Percentiles rank a stretch among this genome's conserved stretches.
Evolutionary conservation across 768 basidiomycete species (phyloP).

Genomic region (Tulasnella sp.): DNA sequence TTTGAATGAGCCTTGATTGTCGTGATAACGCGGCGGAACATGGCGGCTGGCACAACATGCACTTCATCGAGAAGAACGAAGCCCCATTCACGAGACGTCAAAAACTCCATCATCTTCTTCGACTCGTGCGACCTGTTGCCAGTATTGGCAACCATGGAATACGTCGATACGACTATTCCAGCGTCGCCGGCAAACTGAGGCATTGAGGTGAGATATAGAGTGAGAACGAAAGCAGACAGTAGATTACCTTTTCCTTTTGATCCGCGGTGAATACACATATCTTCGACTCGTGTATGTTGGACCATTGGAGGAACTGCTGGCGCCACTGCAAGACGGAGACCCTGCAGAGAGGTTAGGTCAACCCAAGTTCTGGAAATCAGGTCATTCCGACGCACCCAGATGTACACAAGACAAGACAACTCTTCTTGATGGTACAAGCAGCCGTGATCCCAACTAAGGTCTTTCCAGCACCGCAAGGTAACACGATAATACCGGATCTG

Average conservation of each 20-base stretch:
- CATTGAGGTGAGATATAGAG: background rate
- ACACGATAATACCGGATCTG: slow-evolving; percentile 94
- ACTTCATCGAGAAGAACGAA: slow-evolving; percentile 97
- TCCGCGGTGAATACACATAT: slow-evolving; percentile 97
- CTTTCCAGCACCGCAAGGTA: slow-evolving; percentile 98
- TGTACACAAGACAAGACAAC: slow-evolving; percentile 93
- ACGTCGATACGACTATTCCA: slow-evolving; percentile 97
- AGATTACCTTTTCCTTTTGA: slow-evolving; percentile 83
- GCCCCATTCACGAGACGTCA: slow-evolving; percentile 98
- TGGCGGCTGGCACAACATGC: slow-evolving; percentile 96
- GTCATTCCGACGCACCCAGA: slow-evolving; percentile 68
- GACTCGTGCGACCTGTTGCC: slow-evolving; percentile 98
- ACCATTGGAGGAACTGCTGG: slow-evolving; percentile 97
- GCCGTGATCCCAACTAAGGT: slow-evolving; percentile 99
- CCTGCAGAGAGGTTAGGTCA: background rate
- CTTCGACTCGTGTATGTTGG: slow-evolving; percentile 92
- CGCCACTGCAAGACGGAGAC: slow-evolving; percentile 92
- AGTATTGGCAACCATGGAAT: slow-evolving; percentile 99
- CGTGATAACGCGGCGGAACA: slow-evolving; percentile 96
- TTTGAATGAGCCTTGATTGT: slow-evolving; percentile 99
- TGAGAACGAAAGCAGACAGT: background rate
- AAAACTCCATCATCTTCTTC: slow-evolving; percentile 99
- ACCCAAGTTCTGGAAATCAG: background rate
- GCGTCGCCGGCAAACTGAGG: slow-evolving; percentile 89
- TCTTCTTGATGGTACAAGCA: slow-evolving; percentile 99